Evolutionary conservation across 2,329 filamentous ascomycete species (phyloP).

Genomic region (Curvularia verruculosa): DNA sequence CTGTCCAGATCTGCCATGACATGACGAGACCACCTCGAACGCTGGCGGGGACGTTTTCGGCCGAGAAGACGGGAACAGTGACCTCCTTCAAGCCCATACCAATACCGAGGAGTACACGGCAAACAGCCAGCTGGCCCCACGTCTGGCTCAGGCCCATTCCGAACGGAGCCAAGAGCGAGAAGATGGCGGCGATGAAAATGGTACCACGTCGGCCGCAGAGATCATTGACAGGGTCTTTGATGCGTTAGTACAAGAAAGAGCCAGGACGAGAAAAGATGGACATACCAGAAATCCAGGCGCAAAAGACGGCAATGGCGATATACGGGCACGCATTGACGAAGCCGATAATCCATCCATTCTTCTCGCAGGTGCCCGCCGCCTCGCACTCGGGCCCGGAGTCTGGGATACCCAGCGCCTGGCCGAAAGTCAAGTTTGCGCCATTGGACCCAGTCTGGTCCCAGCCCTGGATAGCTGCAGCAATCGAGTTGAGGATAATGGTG

Average conservation of each 20-base stretch:
- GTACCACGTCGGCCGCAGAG: constrained; percentile 40
- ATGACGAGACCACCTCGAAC: constrained; percentile 58
- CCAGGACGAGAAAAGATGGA: neutral
- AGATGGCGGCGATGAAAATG: constrained; percentile 45
- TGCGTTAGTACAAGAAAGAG: neutral
- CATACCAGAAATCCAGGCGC: constrained; percentile 29
- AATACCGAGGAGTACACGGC: constrained; percentile 47
- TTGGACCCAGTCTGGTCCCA: constrained; percentile 66
- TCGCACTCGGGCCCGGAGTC: constrained; percentile 31
- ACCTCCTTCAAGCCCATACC: constrained; percentile 55
- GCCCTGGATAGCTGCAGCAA: constrained; percentile 70
- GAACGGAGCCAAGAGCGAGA: constrained; percentile 45
- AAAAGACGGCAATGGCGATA: constrained; percentile 38
- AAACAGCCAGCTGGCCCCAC: constrained; percentile 50
- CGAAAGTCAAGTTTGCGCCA: constrained; percentile 66
- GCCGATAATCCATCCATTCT: constrained; percentile 45
- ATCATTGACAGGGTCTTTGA: constrained; percentile 37
- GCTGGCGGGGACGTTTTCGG: constrained; percentile 55
- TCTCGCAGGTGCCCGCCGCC: constrained; percentile 34
- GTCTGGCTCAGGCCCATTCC: constrained; percentile 45
- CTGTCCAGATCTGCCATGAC: constrained; percentile 55
- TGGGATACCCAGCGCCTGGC: constrained; percentile 44
- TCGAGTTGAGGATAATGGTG: constrained; percentile 70
- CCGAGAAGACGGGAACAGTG: constrained; percentile 55
- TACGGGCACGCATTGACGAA: constrained; percentile 42